Percentiles rank a stretch among this genome's conserved stretches.
These are phyloP conservation scores for Globisporangium camurandrum DNA, from an alignment of 352 stramenopile species.

Conservation along the genomic window DNA sequence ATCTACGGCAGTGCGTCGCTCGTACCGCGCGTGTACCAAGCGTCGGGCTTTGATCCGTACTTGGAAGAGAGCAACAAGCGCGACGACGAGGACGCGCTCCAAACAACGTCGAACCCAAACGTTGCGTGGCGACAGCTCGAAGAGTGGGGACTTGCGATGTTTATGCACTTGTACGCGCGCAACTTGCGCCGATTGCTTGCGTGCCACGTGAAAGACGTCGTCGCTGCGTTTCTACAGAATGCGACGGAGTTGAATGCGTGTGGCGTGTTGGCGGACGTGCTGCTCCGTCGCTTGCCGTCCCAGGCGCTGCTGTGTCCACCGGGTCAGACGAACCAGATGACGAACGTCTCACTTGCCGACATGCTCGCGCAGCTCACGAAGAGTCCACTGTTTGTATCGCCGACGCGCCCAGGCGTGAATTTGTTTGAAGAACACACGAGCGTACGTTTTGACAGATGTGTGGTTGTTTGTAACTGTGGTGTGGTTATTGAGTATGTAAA, in stretches of 20 bases:
- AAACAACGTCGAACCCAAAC: constrained; percentile 62
- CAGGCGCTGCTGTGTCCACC: constrained; percentile 73
- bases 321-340: constrained; percentile 65
- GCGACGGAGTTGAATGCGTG: constrained; percentile 72
- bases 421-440: constrained; percentile 78
- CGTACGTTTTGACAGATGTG: constrained; percentile 24
- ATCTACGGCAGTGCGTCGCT: constrained; percentile 67
- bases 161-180: constrained; percentile 83
- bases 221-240: constrained; percentile 77
- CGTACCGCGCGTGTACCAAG: constrained; percentile 74
- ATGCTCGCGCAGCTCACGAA: constrained; percentile 61
- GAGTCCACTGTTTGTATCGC: constrained; percentile 69
- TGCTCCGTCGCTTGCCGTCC: constrained; percentile 57
- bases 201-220: constrained; percentile 80
- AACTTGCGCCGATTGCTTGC: constrained; percentile 75
- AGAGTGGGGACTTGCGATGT: constrained; percentile 70
- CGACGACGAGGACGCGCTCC: constrained; percentile 65
- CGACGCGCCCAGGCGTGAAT: constrained; percentile 62
- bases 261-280: constrained; percentile 70
- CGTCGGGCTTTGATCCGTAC: constrained; percentile 71
- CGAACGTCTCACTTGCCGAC: constrained; percentile 73
- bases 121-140: constrained; percentile 73
- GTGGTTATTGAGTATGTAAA: too few species aligned
- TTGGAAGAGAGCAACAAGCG: constrained; percentile 49
- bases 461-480: too few species aligned